Evolutionary conservation across 805 yeast species (phyloP).

Genomic region (Pichia scutulata): DNA sequence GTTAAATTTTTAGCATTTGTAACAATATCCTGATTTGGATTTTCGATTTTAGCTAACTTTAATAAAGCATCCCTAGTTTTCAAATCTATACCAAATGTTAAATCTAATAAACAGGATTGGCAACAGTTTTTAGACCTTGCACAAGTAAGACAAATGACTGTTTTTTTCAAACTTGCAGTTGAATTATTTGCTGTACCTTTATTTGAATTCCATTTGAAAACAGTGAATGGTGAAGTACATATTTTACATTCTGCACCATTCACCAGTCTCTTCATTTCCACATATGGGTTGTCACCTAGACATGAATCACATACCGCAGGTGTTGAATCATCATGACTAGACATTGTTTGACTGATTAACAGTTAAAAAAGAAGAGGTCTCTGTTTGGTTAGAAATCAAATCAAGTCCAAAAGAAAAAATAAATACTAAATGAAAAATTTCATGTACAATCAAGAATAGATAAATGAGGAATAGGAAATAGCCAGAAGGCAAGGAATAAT

Average conservation of each 20-base stretch:
- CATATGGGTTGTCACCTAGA: slow-evolving; percentile 56
- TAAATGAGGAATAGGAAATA: too few species aligned
- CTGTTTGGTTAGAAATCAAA: not conserved
- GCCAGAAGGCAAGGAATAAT: too few species aligned
- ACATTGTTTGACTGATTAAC: too few species aligned
- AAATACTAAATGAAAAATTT: too few species aligned
- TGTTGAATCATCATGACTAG: slow-evolving; percentile 15
- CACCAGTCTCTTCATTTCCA: slow-evolving; percentile 64
- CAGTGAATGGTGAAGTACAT: slow-evolving; percentile 80
- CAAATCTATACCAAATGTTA: slow-evolving; percentile 73
- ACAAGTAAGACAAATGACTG: slow-evolving; percentile 73
- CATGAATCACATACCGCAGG: slow-evolving; percentile 73
- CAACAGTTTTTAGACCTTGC: slow-evolving; percentile 76
- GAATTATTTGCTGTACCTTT: slow-evolving; percentile 17
- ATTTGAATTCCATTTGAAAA: slow-evolving; percentile 54
- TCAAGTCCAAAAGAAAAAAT: too few species aligned
- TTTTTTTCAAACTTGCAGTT: slow-evolving; percentile 40
- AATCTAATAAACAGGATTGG: slow-evolving; percentile 79
- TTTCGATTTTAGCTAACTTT: slow-evolving; percentile 51
- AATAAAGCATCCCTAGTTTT: slow-evolving; percentile 74
- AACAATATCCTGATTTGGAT: slow-evolving; percentile 30
- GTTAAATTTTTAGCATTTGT: slow-evolving; percentile 36
- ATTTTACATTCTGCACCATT: slow-evolving; percentile 77
- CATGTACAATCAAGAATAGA: too few species aligned
- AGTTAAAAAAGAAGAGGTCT: not conserved